These are phyloP conservation scores for Yamadazyma olivae DNA, from an alignment of 805 yeast genomes.

Conservation along the genomic window DNA sequence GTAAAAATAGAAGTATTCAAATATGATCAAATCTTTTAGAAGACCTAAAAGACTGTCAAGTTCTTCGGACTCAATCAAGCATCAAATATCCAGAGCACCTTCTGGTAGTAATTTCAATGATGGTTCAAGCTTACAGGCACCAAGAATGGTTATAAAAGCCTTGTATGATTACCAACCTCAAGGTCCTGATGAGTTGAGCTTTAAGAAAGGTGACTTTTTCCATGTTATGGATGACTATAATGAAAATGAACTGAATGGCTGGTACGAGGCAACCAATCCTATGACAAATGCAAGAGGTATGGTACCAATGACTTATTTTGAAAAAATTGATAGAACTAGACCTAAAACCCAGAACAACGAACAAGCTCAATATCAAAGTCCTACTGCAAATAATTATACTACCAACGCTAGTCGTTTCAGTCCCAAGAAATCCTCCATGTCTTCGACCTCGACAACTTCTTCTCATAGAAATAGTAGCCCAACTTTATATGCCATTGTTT, in stretches of 20 bases:
- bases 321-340: slow-evolving; percentile 64
- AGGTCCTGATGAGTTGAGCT: slow-evolving; percentile 76
- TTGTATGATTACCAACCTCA: slow-evolving; percentile 73
- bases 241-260: slow-evolving; percentile 41
- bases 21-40: slow-evolving; percentile 42
- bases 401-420: not conserved
- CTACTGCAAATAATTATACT: not conserved
- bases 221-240: slow-evolving; percentile 50
- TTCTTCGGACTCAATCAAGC: slow-evolving; percentile 27
- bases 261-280: slow-evolving; percentile 91
- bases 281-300: slow-evolving; percentile 71
- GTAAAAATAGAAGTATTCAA: too few relatives aligned
- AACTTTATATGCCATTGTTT: slow-evolving; percentile 77
- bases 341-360: slow-evolving; percentile 19
- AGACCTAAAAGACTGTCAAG: slow-evolving; percentile 37
- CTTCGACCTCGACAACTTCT: not conserved
- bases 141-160: slow-evolving; percentile 83
- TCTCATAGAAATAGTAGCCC: slow-evolving; percentile 25
- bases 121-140: slow-evolving; percentile 42
- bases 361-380: not conserved
- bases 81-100: slow-evolving; percentile 27
- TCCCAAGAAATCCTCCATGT: not conserved
- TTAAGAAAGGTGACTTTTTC: slow-evolving; percentile 82
- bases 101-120: slow-evolving; percentile 16
- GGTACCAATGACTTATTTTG: slow-evolving; percentile 85